Evolutionary conservation across 495 filamentous ascomycete genomes (phyloP).

Genomic region (Neurospora cerealis): DNA sequence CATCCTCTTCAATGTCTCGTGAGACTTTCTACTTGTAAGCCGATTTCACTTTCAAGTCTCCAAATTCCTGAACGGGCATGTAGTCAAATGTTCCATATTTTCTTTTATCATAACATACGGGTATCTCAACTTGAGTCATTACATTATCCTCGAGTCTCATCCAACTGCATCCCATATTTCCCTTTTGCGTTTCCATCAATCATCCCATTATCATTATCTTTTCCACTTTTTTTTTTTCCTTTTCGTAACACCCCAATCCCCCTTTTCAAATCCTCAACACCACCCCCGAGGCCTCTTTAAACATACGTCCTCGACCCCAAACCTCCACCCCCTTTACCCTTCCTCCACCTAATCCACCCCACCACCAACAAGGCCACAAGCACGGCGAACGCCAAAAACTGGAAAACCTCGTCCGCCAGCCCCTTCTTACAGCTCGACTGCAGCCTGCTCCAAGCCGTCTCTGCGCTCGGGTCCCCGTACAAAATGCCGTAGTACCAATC

Average conservation of each 20-base stretch:
- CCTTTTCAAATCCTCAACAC: not conserved
- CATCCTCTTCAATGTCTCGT: not conserved
- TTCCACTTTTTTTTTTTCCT: not conserved
- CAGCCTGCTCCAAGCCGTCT: slow-evolving; percentile 1
- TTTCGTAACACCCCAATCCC: not conserved
- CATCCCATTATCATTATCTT: not conserved
- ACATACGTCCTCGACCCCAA: not conserved
- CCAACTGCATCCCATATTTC: not conserved
- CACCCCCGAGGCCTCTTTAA: not conserved
- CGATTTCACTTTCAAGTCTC: not conserved
- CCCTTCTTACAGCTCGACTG: slow-evolving; percentile 22
- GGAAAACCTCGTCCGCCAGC: slow-evolving; percentile 24
- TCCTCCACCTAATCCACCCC: slow-evolving; percentile 6
- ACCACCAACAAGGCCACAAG: slow-evolving; percentile 15
- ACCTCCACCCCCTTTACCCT: not conserved
- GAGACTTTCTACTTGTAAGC: not conserved
- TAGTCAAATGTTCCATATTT: not conserved
- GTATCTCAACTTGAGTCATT: not conserved
- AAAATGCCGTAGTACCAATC: slow-evolving; percentile 10
- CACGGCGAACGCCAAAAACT: slow-evolving; percentile 24
- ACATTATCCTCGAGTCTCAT: not conserved
- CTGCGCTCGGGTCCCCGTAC: not conserved
- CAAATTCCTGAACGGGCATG: not conserved
- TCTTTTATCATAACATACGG: not conserved
- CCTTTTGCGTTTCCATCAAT: not conserved